Evolutionary conservation across 768 basidiomycete species (phyloP).

Genomic region (Saitozyma podzolica): DNA sequence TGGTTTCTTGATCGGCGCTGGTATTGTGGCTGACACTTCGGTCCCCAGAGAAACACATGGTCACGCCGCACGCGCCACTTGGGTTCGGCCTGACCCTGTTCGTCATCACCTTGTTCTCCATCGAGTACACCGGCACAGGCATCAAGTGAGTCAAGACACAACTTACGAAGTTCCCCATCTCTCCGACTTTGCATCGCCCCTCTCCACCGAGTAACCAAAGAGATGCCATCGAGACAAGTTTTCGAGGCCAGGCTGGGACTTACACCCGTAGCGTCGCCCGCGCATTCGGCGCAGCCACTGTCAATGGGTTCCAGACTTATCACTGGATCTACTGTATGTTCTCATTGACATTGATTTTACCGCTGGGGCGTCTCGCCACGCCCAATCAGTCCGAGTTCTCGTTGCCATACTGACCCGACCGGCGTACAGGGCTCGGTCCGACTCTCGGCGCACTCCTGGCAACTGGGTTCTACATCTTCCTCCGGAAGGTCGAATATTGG

Average conservation of each 20-base stretch:
- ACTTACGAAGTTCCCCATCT: background rate
- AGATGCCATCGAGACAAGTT: too few species aligned
- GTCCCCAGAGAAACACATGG: slow-evolving; percentile 26
- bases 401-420: slow-evolving; percentile 1
- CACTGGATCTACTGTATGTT: slow-evolving; percentile 47
- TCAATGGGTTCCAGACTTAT: slow-evolving; percentile 37
- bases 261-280: slow-evolving; percentile 37
- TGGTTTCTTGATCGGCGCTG: too few species aligned
- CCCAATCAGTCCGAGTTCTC: background rate
- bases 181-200: background rate
- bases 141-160: slow-evolving; percentile 41
- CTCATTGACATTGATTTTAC: background rate
- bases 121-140: slow-evolving; percentile 44
- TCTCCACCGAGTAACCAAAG: too few species aligned
- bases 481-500: slow-evolving; percentile 56
- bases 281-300: slow-evolving; percentile 44
- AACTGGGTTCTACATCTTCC: slow-evolving; percentile 61
- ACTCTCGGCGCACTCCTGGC: slow-evolving; percentile 66
- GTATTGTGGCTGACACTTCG: too few species aligned
- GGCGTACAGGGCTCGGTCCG: slow-evolving; percentile 61
- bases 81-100: slow-evolving; percentile 48
- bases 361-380: background rate
- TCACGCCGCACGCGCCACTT: slow-evolving; percentile 46
- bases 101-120: slow-evolving; percentile 41
- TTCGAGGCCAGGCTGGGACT: too few species aligned